phyloP scores from a whole-genome alignment of 1,284 basidiomycete genomes.

The Pseudozyma thailandica region DNA sequence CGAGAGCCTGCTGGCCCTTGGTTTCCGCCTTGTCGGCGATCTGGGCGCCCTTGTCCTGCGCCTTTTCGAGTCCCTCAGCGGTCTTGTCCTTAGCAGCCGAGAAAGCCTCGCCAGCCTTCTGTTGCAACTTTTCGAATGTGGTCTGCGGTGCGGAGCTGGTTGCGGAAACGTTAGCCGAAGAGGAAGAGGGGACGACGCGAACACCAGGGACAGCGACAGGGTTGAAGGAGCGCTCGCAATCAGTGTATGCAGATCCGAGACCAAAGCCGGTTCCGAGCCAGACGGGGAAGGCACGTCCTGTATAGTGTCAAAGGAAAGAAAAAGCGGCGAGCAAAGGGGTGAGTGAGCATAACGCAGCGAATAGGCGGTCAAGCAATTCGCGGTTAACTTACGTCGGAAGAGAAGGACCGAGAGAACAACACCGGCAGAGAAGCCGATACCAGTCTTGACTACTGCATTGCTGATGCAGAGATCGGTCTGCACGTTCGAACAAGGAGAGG shows the following conservation, averaged over 20 bases:
- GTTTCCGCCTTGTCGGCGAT: constrained; percentile 38
- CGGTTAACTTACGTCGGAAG: constrained; percentile 86
- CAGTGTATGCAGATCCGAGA: constrained; percentile 82
- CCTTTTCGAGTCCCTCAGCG: constrained; percentile 40
- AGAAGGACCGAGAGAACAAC: constrained; percentile 93
- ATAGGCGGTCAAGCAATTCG: neutral
- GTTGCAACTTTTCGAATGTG: constrained; percentile 59
- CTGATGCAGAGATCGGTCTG: constrained; percentile 69
- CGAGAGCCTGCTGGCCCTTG: constrained; percentile 52
- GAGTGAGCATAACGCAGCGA: constrained; percentile 9
- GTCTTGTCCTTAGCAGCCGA: constrained; percentile 55
- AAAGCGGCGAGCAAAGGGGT: constrained; percentile 21
- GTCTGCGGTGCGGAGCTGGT: constrained; percentile 43
- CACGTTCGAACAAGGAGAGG: neutral
- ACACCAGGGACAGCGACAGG: constrained; percentile 90
- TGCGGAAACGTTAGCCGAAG: constrained; percentile 65
- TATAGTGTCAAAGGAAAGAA: constrained; percentile 18
- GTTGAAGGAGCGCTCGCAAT: constrained; percentile 97
- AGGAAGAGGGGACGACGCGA: constrained; percentile 74
- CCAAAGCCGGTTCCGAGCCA: constrained; percentile 92
- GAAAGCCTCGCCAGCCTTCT: constrained; percentile 63
- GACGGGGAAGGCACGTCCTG: constrained; percentile 96
- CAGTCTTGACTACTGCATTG: constrained; percentile 75
- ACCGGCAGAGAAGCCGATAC: constrained; percentile 92
- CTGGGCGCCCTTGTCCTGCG: constrained; percentile 40